Evolutionary conservation across 2,329 filamentous ascomycete genomes (phyloP), one percentile per base, ranked within the genome.

Genomic region (Epicoccum nigrum): DNA sequence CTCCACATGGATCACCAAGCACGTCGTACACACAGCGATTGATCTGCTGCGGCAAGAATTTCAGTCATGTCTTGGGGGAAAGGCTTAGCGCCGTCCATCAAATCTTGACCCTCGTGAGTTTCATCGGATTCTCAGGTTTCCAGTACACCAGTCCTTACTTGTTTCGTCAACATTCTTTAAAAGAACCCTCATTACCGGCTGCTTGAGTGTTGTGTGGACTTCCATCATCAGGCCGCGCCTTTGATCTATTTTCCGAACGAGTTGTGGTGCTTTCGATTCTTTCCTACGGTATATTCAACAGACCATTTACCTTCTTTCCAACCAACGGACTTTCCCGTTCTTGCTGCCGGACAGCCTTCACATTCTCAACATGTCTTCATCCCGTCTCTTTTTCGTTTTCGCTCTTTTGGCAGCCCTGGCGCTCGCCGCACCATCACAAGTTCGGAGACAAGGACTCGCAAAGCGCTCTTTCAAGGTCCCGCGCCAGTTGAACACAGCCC

Each of bases 381-480:
- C 68, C 39, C 56, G 65, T 27, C 50, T 76, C 44, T 56, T 77
- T 45, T 61, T 78, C 58, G 63, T 82, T 51, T 64, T 81, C 56
- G 75, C 78, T 68, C 69, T 84, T 51, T 66, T 83, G 59, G 74
- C 74, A 30, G 71, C 79, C 33, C 62, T 79, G 35, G 76, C 74
- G 48, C 68, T 81, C 32, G 79, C 82, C 21, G 77, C 76, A 23
- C 77, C 79, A 4, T 56, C 68, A 58, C 67, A 74, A 32, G 43
- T 60, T 30, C 63, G 58, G 41, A 63, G 60, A 43, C 63, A 56
- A 44, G 56, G 57, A 38, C 62, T 81, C 7, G 68, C 77, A 57
- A 83, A 82, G 67, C 77, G 81, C 17, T 84, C 83, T 7, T 89
- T 88, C 75, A 83, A 81, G 67, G 79, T 89, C 27, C 79, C 83